These are phyloP conservation scores for Yamadazyma ubonensis DNA, from an alignment of 805 yeast genomes.

Conservation along the genomic window DNA sequence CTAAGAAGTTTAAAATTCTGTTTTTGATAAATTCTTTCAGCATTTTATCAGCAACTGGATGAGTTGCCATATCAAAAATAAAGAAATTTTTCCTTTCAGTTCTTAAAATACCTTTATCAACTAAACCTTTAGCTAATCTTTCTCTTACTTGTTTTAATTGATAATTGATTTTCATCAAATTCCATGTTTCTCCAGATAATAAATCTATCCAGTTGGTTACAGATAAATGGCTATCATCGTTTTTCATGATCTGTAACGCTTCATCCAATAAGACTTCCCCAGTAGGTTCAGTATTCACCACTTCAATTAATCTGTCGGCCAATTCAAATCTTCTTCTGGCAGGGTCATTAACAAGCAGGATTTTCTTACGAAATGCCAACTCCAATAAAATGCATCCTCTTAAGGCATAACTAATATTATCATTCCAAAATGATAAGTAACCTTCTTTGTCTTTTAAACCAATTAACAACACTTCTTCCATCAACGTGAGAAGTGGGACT, in stretches of 20 bases:
- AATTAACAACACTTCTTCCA: conserved; percentile 93
- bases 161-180: conserved; percentile 86
- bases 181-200: conserved; percentile 96
- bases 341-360: conserved; percentile 87
- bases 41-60: conserved; percentile 84
- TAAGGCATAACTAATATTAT: conserved; percentile 91
- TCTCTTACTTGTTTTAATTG: conserved; percentile 97
- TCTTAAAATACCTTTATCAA: conserved; percentile 93
- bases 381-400: conserved; percentile 93
- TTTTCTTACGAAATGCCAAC: conserved; percentile 86
- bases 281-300: conserved; percentile 79
- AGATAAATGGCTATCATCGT: conserved; percentile 72
- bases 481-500: conserved; percentile 77
- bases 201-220: conserved; percentile 93
- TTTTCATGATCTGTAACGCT: conserved; percentile 84
- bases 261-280: conserved; percentile 96
- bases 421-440: conserved; percentile 96
- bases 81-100: conserved; percentile 95
- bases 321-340: conserved; percentile 86
- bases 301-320: conserved; percentile 84
- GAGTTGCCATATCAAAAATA: conserved; percentile 97
- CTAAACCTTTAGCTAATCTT: conserved; percentile 92
- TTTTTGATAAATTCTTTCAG: conserved; percentile 79
- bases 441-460: conserved; percentile 97
- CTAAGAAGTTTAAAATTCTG: conserved; percentile 67